Evolutionary conservation across 2,329 filamentous ascomycete genomes (phyloP).

Genomic region (Graphiopsis chlorocephala): DNA sequence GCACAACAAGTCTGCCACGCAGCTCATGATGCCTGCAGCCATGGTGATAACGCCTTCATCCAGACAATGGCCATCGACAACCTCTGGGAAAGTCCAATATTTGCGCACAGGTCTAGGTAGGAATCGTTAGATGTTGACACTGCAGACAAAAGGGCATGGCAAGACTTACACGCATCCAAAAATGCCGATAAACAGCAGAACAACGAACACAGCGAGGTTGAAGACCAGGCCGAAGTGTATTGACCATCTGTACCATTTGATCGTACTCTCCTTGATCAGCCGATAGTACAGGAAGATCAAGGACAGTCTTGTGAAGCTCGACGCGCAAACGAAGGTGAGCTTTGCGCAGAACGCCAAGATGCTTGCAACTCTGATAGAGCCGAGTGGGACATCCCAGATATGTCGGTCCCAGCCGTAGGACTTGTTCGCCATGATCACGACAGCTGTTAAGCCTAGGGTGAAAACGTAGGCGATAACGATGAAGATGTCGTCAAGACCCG

Average conservation of each 20-base stretch:
- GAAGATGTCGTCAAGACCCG: slow-evolving; percentile 43
- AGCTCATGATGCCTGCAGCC: slow-evolving; percentile 43
- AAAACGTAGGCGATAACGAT: slow-evolving; percentile 42
- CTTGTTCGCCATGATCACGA: slow-evolving; percentile 43
- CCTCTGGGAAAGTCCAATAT: slow-evolving; percentile 42
- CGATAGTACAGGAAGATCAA: slow-evolving; percentile 48
- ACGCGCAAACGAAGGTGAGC: slow-evolving; percentile 40
- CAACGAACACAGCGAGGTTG: slow-evolving; percentile 38
- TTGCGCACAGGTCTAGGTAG: slow-evolving; percentile 36
- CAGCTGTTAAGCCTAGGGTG: slow-evolving; percentile 37
- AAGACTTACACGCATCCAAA: slow-evolving; percentile 40
- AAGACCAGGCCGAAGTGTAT: slow-evolving; percentile 40
- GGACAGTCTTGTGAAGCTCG: slow-evolving; percentile 44
- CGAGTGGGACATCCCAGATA: slow-evolving; percentile 41
- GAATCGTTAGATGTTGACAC: neutral
- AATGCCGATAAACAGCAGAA: slow-evolving; percentile 37
- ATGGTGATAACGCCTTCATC: slow-evolving; percentile 42
- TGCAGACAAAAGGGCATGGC: neutral
- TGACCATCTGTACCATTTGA: slow-evolving; percentile 39
- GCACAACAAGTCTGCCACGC: slow-evolving; percentile 41
- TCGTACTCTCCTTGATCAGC: slow-evolving; percentile 41
- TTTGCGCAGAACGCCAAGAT: slow-evolving; percentile 45
- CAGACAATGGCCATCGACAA: slow-evolving; percentile 36
- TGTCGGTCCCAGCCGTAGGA: slow-evolving; percentile 44
- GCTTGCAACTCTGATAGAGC: slow-evolving; percentile 24